Conservation (phyloP, 2,329 filamentous ascomycete genomes). For the Fusarium sterilihyphosum region DNA sequence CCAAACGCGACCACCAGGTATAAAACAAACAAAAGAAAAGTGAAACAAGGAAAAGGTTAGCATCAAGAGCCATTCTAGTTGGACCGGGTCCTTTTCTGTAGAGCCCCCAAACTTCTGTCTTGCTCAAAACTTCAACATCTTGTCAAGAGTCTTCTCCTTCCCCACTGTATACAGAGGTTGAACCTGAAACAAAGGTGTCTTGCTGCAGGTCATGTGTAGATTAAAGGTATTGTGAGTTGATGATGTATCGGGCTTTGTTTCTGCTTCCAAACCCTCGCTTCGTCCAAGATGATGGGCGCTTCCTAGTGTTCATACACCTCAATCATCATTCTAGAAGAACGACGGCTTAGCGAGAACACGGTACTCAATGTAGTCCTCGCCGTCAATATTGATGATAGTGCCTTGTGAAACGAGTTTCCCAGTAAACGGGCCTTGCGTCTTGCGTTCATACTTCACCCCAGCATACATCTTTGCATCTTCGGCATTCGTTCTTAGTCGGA, state of each 20-base stretch:
- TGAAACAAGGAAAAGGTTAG: background rate
- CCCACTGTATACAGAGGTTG: slow-evolving; percentile 23
- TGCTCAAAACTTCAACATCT: slow-evolving; percentile 14
- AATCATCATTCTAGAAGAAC: slow-evolving; percentile 58
- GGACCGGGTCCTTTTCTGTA: slow-evolving; percentile 13
- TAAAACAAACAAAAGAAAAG: slow-evolving; percentile 19
- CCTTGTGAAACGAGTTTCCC: slow-evolving; percentile 72
- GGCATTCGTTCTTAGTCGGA: slow-evolving; percentile 53
- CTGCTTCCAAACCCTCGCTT: background rate
- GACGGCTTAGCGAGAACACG: slow-evolving; percentile 71
- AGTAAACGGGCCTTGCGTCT: slow-evolving; percentile 67
- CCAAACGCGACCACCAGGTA: slow-evolving; percentile 10
- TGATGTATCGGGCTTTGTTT: background rate
- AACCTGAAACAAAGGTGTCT: background rate
- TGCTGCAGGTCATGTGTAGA: background rate
- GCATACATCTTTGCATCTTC: slow-evolving; percentile 67
- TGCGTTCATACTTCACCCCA: slow-evolving; percentile 71
- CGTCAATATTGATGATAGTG: slow-evolving; percentile 71
- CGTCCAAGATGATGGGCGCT: background rate
- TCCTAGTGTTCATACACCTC: background rate
- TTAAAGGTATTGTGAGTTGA: background rate
- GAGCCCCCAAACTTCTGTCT: slow-evolving; percentile 7
- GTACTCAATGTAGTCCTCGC: slow-evolving; percentile 74
- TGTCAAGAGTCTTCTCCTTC: slow-evolving; percentile 10
- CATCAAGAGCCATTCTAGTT: slow-evolving; percentile 32